Base-by-base conservation (phyloP, 176 grass and related monocot species). In the Otatea glauca region DNA sequence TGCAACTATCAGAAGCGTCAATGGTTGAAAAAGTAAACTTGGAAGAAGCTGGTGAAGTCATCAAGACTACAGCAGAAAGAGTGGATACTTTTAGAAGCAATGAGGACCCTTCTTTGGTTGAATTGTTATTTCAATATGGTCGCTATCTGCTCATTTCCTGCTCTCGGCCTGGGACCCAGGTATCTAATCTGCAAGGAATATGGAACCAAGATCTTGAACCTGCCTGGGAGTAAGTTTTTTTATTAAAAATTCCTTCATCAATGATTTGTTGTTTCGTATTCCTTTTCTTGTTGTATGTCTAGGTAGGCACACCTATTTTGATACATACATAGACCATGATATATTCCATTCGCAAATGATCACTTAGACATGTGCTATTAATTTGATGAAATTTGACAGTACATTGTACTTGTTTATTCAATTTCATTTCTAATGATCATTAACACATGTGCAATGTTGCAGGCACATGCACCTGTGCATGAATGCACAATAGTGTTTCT, bases 61-160 rank as follows among this genome's bases (percentile, higher is more conserved):
- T 60, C 48, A 90, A 85, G 69, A 88, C 90, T 13, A 86, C 94
- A 48, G 90, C 72, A 74, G 90, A 94, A 63, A 92, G 94, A 87
- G 75, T 94, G 3, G 85, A 83, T 27, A 86, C 74, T 70, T 97
- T 92, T 85, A 78, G 75, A 82, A 64, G 80, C 79, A 86, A 97
- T 65, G 88, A 97, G 70, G 88, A 97, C 83, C 92, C 90, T 37
- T 87, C 83, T 75, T 81, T 97, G 47, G 94, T 94, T 47, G 92
- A 97, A 81, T 90, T 97, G 42, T 41, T 92, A 4, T 96, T 96
- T 66, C 89, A 96, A 60, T 96, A 91, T 81, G 94, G 94, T 32
- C 87, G 94, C 37, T 97, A 93, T 72, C 70, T 97, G 59, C 89
- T 97, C n/a, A 97, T 97, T 79, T 93, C 91, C n/a, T 88, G 89